Base-by-base conservation (phyloP, 73 alveolate species). In the Strombidium stylifer region DNA sequence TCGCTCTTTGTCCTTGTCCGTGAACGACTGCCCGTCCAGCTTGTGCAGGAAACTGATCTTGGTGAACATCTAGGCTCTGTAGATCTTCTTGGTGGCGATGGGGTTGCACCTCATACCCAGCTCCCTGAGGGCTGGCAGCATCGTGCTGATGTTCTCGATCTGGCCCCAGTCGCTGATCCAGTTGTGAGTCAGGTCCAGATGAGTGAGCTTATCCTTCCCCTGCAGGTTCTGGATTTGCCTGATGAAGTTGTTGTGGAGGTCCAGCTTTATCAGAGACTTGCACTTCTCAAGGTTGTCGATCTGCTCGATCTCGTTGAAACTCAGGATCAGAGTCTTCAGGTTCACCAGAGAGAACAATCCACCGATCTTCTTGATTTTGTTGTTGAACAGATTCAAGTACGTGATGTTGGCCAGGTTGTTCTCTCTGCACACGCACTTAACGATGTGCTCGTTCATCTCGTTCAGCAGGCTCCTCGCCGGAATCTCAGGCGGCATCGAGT, bases 181-280 rank as follows among this genome's bases (percentile, higher is more conserved):
- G 48, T 74, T 74, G 42, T 74, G 61, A 21, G 74, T 28, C 5
- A 87, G 86, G 48, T 87, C 82, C 47, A 87, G 84, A 54, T 54
- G 67, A 42, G 75, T 61, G 41, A 87, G 83, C 50, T 82, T 84
- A 0, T 66, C 61, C 30, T 81, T 44, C 69, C 44, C 58, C 45
- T 82, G 90, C 30, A 89, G 67, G 40, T 81, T 78, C 62, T 87
- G 95, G 3, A 94, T 72, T 56, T 76, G 87, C 37, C 85, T 48
- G 28, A 94, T 94, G 69, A 87, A 85, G 73, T 94, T 94, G 57
- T 94, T 97, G 28, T 91, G 90, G 24, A 94, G 68, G 62, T 92
- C 96, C 50, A 94, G 73, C 50, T 73, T 73, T 67, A 84, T 84
- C 55, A 94, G 76, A 44, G 81, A 62, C 41, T 62, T 74, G 48